These are phyloP conservation scores for Aurinia saxatilis DNA, from an alignment of 345 rosid genomes.

Conservation along the genomic window DNA sequence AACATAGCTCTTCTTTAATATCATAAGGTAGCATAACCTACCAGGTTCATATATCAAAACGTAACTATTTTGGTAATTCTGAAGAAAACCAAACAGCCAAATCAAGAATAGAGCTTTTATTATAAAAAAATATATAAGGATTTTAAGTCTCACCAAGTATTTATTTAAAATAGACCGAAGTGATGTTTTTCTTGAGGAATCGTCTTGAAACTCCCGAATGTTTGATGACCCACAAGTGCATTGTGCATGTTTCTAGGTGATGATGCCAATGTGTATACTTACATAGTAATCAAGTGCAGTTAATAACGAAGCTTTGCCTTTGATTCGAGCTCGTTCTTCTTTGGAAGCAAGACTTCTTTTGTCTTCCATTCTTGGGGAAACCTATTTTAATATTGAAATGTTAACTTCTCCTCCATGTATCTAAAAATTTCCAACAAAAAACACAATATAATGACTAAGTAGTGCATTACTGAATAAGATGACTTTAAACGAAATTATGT, in stretches of 20 bases:
- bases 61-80: slow-evolving; percentile 3
- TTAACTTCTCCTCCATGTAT: slow-evolving; percentile 96
- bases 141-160: slow-evolving; percentile 60
- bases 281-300: slow-evolving; percentile 92
- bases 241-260: slow-evolving; percentile 99
- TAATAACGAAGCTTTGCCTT: slow-evolving; percentile 81
- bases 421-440: slow-evolving; percentile 18
- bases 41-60: too few relatives aligned
- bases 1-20: too few relatives aligned
- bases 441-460: too few relatives aligned
- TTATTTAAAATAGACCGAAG: slow-evolving; percentile 72
- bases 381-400: slow-evolving; percentile 56
- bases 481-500: background rate
- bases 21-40: too few relatives aligned
- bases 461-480: too few relatives aligned
- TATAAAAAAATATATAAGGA: too few relatives aligned
- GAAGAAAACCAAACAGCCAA: background rate
- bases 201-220: slow-evolving; percentile 72
- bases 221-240: slow-evolving; percentile 90
- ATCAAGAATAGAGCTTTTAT: slow-evolving; percentile 3
- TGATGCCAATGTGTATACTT: slow-evolving; percentile 82
- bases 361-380: slow-evolving; percentile 88
- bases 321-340: slow-evolving; percentile 55
- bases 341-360: slow-evolving; percentile 86
- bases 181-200: slow-evolving; percentile 76